A percentile compares a stretch with the other conserved stretches of the same genome.
Conservation (phyloP, 2,329 filamentous ascomycete genomes). For the Fusarium sp. region DNA sequence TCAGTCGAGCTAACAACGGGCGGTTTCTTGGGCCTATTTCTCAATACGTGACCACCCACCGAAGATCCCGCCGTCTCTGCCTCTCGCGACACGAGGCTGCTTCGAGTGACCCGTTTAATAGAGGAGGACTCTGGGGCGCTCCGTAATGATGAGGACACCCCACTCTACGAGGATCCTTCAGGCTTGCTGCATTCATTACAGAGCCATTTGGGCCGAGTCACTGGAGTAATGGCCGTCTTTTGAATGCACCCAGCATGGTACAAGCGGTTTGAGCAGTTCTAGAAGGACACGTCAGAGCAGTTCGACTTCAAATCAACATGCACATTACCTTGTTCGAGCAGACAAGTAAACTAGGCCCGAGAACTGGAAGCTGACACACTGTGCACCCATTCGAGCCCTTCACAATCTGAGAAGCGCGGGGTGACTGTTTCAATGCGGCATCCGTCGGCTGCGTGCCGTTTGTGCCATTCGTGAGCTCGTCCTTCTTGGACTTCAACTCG, state of each 20-base stretch:
- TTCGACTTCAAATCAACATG: background rate
- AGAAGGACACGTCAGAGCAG: slow-evolving; percentile 30
- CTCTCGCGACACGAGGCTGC: slow-evolving; percentile 3
- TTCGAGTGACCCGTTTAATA: slow-evolving; percentile 4
- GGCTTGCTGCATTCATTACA: slow-evolving; percentile 60
- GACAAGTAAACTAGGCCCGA: slow-evolving; percentile 64
- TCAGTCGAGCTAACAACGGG: background rate
- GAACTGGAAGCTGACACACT: slow-evolving; percentile 64
- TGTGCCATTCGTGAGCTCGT: slow-evolving; percentile 24
- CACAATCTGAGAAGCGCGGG: slow-evolving; percentile 56
- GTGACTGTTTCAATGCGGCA: slow-evolving; percentile 47
- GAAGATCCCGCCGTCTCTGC: slow-evolving; percentile 15
- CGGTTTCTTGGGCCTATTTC: slow-evolving; percentile 8
- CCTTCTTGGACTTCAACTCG: slow-evolving; percentile 36
- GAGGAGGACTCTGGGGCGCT: slow-evolving; percentile 5
- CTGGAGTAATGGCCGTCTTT: slow-evolving; percentile 54
- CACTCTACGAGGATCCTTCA: slow-evolving; percentile 48
- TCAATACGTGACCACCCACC: slow-evolving; percentile 17
- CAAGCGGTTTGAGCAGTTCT: slow-evolving; percentile 62
- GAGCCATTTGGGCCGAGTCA: slow-evolving; percentile 58
- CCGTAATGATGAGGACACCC: slow-evolving; percentile 35
- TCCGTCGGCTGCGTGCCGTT: slow-evolving; percentile 33
- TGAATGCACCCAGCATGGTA: slow-evolving; percentile 67
- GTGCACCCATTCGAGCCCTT: slow-evolving; percentile 63
- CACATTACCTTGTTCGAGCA: slow-evolving; percentile 66